Evolutionary conservation across 1,139 yeast species (phyloP), one percentile per base, ranked within the genome.

Genomic region (Arxiozyma heterogenica): DNA sequence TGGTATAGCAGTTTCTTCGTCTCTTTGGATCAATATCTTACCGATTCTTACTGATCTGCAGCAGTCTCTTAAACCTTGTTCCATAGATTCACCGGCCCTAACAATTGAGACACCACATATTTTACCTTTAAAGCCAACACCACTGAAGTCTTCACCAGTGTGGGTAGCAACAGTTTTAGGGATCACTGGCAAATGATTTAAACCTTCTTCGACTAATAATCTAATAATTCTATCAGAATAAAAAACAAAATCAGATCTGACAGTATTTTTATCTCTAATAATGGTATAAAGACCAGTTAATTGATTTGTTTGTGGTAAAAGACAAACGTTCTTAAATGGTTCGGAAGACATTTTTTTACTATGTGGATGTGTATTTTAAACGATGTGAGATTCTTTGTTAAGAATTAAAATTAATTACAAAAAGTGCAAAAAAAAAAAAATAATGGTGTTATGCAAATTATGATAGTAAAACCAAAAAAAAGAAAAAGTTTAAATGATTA

Each of bases 1-100:
- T 47, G 94, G 93, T 61, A 77, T 69, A 18, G 84, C 86, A 42
- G 95, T 87, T 72, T 91, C 98, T 72, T 93, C 98, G 67, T 93
- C 98, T 71, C 98, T 81, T 75, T 93, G 98, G 63, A 93, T 93
- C 68, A 93, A 77, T 61, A 93, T 93, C 75, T 93, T 93, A 53
- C 98, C 98, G 58, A 93, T 87, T 68, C 98, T 80, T 47, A 93
- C 98, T 9, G 95, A 86, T 63, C 98, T 80, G 70, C 98, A 90
- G 73, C 98, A 88, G 82, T 91, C 98, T 69, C 98, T 82, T 59
- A 93, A 76, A 23, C 98, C 98, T 78, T 89, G 95, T 72, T 93
- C 98, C 98, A 93, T 93, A 47, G 95, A 84, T 72, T 93, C 98
- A 59, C 98, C 98, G 8, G 98, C 98, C 67, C 98, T 80, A 65